A percentile compares a stretch with the other conserved stretches of the same genome.
phyloP scores from a whole-genome alignment of 441 rosid species.

The Macaranga tanarius region DNA sequence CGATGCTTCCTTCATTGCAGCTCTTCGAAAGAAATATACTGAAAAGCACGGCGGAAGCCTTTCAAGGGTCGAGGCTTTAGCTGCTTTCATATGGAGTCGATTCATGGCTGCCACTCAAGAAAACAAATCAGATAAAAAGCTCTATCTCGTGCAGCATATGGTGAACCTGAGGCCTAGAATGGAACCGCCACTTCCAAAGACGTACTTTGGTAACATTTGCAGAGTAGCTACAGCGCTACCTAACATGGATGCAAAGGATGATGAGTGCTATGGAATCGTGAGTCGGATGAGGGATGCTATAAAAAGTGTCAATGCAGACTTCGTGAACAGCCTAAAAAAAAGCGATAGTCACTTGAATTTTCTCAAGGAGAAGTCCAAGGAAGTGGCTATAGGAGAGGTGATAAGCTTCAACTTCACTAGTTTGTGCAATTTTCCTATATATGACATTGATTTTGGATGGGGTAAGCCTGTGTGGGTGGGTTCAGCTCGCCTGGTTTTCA shows the following conservation, averaged over 20 bases:
- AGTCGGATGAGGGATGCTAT: constrained; percentile 6
- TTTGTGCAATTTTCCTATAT: constrained; percentile 24
- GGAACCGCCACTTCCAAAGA: background rate
- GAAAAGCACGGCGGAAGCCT: background rate
- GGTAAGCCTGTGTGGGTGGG: constrained; percentile 39
- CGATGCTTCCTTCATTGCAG: constrained; percentile 7
- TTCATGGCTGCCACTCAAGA: constrained; percentile 7
- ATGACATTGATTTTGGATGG: constrained; percentile 42
- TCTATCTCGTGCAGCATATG: background rate
- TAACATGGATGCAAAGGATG: background rate
- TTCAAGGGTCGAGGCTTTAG: constrained; percentile 9
- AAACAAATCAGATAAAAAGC: background rate
- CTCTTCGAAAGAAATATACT: constrained; percentile 10
- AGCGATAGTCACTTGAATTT: constrained; percentile 9
- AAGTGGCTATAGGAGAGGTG: background rate
- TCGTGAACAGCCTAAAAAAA: constrained; percentile 4
- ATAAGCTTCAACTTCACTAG: constrained; percentile 22
- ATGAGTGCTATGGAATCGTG: background rate
- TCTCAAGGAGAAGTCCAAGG: background rate
- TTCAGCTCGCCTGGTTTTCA: background rate
- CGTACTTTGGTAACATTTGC: background rate
- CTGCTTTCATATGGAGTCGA: constrained; percentile 12
- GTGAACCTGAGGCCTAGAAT: constrained; percentile 15
- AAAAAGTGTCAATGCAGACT: background rate
- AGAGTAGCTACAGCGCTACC: background rate